Percentiles rank a stretch among this genome's conserved stretches.
Evolutionary conservation across 306 rosid genomes (phyloP).

Genomic region (Senna siamea): DNA sequence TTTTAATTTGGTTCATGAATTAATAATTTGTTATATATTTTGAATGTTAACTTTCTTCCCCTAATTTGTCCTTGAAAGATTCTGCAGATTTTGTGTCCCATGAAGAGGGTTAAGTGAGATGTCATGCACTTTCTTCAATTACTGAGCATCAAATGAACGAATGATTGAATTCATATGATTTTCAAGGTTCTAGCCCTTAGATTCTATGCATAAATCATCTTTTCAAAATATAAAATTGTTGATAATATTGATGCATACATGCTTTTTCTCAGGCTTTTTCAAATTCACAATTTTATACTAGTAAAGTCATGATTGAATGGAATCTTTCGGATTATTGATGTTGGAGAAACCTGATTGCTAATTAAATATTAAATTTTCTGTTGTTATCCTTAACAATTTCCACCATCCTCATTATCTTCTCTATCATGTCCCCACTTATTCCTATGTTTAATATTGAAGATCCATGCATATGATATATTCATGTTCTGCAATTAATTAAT

Average conservation of each 20-base stretch:
- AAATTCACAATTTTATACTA: slow-evolving; percentile 16
- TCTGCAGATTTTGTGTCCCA: slow-evolving; percentile 50
- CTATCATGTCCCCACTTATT: slow-evolving; percentile 41
- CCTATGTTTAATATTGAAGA: slow-evolving; percentile 39
- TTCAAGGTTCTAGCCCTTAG: slow-evolving; percentile 37
- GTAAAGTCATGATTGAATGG: slow-evolving; percentile 46
- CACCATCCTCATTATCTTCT: slow-evolving; percentile 35
- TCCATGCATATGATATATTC: slow-evolving; percentile 26
- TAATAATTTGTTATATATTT: slow-evolving; percentile 19
- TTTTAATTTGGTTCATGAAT: slow-evolving; percentile 13
- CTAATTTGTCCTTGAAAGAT: slow-evolving; percentile 46
- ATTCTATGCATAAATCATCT: slow-evolving; percentile 38
- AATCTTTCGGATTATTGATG: slow-evolving; percentile 44
- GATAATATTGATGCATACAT: slow-evolving; percentile 7
- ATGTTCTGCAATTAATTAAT: slow-evolving; percentile 17
- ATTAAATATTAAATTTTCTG: slow-evolving; percentile 23
- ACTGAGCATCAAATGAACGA: slow-evolving; percentile 35
- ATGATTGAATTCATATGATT: slow-evolving; percentile 44
- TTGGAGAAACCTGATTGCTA: slow-evolving; percentile 33
- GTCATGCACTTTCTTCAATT: slow-evolving; percentile 35
- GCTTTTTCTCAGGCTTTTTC: slow-evolving; percentile 41
- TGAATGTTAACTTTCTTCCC: slow-evolving; percentile 43
- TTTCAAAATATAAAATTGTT: slow-evolving; percentile 26
- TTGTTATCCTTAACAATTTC: slow-evolving; percentile 26
- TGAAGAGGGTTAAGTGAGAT: slow-evolving; percentile 48